Evolutionary conservation across 2,329 filamentous ascomycete species (phyloP).

Genomic region (Dactylonectria estremocensis): DNA sequence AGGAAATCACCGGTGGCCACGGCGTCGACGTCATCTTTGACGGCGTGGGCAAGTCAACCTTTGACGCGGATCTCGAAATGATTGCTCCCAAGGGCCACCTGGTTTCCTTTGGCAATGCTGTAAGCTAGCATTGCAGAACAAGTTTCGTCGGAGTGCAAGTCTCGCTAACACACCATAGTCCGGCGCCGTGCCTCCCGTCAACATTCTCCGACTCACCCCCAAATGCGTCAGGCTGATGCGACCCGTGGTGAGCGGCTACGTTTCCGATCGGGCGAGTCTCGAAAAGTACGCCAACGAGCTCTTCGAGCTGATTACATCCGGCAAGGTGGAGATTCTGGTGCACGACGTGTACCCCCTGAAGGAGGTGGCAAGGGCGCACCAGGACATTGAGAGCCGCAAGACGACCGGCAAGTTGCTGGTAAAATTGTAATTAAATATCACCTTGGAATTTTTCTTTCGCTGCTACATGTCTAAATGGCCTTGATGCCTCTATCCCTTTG

Average conservation of each 20-base stretch:
- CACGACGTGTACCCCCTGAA: constrained; percentile 84
- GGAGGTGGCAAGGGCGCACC: constrained; percentile 80
- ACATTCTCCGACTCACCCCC: constrained; percentile 68
- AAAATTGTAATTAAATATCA: constrained; percentile 66
- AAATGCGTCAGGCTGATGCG: constrained; percentile 86
- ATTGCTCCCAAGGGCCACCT: constrained; percentile 84
- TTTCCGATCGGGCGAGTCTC: constrained; percentile 78
- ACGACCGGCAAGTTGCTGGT: constrained; percentile 88
- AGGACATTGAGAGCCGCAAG: constrained; percentile 84
- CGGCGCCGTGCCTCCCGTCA: constrained; percentile 82
- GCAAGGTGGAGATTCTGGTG: constrained; percentile 80
- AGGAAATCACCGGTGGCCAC: constrained; percentile 78
- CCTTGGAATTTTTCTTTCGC: constrained; percentile 32
- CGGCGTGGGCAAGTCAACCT: constrained; percentile 87
- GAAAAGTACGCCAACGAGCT: constrained; percentile 80
- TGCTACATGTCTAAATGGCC: constrained; percentile 43
- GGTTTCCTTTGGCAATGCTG: constrained; percentile 85
- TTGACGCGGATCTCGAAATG: constrained; percentile 82
- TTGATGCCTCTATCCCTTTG: constrained; percentile 37
- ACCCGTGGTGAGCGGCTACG: constrained; percentile 81
- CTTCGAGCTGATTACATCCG: constrained; percentile 78
- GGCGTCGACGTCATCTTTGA: constrained; percentile 88
- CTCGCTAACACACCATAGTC: constrained; percentile 55
- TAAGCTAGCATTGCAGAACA: constrained; percentile 54
- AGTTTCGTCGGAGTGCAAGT: not conserved